phyloP scores from a whole-genome alignment of 1,284 basidiomycete species.

The Ustilago vetiveriae region DNA sequence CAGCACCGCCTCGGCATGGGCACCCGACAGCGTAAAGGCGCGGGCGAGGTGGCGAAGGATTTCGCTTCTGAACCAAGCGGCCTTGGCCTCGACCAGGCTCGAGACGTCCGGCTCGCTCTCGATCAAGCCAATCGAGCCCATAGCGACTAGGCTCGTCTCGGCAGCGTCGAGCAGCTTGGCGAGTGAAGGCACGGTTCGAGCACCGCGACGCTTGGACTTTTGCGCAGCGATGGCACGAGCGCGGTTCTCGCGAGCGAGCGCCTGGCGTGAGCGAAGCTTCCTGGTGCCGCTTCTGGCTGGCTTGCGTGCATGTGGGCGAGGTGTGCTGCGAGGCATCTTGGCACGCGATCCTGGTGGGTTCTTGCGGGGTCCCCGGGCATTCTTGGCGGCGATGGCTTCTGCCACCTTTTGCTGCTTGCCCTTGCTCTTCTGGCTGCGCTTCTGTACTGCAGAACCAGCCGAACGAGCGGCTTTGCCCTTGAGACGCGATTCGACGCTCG shows the following conservation, averaged over 20 bases:
- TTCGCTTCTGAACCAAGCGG: conserved; percentile 61
- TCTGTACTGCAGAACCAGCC: conserved; percentile 10
- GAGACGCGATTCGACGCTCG: conserved; percentile 42
- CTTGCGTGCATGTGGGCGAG: conserved; percentile 25
- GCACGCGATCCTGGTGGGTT: conserved; percentile 42
- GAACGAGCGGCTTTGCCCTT: conserved; percentile 12
- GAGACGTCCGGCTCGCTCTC: conserved; percentile 65
- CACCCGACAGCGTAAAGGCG: conserved; percentile 53
- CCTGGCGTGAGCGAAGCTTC: conserved; percentile 31
- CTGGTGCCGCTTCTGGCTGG: conserved; percentile 57
- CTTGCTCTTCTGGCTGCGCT: conserved; percentile 31
- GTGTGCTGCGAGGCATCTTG: conserved; percentile 27
- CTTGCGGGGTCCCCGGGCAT: conserved; percentile 24
- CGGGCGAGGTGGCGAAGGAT: conserved; percentile 57
- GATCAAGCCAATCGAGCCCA: conserved; percentile 58
- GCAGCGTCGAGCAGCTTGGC: conserved; percentile 60
- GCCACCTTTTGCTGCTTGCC: conserved; percentile 36
- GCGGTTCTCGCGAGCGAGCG: conserved; percentile 32
- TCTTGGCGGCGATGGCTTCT: conserved; percentile 19
- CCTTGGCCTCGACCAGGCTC: conserved; percentile 63
- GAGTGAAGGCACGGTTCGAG: conserved; percentile 62
- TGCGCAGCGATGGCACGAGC: conserved; percentile 39
- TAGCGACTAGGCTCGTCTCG: conserved; percentile 56
- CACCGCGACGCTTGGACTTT: conserved; percentile 50
- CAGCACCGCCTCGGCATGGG: conserved; percentile 55